phyloP scores from a whole-genome alignment of 1,139 yeast species.

The Magnusiomyces suaveolens region DNA sequence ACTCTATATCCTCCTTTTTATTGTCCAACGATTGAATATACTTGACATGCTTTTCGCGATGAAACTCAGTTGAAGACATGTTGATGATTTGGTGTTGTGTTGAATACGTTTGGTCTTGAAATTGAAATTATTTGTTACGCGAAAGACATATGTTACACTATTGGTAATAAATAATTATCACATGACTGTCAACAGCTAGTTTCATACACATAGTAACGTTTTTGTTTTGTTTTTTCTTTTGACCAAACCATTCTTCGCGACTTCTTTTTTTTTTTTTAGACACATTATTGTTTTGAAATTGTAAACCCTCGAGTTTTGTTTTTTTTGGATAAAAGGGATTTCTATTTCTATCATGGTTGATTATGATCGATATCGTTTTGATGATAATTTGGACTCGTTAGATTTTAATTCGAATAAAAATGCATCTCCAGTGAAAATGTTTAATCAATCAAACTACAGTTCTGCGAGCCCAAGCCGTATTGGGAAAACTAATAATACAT shows the following conservation, averaged over 20 bases:
- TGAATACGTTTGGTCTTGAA: background rate
- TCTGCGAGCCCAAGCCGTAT: background rate
- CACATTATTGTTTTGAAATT: no score
- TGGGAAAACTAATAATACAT: background rate
- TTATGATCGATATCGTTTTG: no score
- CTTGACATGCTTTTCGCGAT: slow-evolving; percentile 42
- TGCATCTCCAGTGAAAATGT: background rate
- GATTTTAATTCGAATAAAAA: no score
- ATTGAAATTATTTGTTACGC: background rate
- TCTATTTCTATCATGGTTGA: no score
- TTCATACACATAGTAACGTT: background rate
- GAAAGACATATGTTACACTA: background rate
- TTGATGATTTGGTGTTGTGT: background rate
- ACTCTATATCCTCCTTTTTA: slow-evolving; percentile 54
- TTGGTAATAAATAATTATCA: background rate
- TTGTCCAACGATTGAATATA: slow-evolving; percentile 44
- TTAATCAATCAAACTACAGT: background rate
- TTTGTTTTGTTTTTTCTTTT: background rate
- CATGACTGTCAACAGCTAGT: background rate
- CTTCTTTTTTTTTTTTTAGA: background rate
- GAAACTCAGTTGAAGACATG: slow-evolving; percentile 13
- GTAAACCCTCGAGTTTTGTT: no score
- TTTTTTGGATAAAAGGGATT: no score
- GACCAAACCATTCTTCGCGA: background rate
- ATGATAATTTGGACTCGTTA: no score